These are phyloP conservation scores for Alternaria hordeiaustralica DNA, from an alignment of 2,329 filamentous ascomycete species.

Conservation along the genomic window DNA sequence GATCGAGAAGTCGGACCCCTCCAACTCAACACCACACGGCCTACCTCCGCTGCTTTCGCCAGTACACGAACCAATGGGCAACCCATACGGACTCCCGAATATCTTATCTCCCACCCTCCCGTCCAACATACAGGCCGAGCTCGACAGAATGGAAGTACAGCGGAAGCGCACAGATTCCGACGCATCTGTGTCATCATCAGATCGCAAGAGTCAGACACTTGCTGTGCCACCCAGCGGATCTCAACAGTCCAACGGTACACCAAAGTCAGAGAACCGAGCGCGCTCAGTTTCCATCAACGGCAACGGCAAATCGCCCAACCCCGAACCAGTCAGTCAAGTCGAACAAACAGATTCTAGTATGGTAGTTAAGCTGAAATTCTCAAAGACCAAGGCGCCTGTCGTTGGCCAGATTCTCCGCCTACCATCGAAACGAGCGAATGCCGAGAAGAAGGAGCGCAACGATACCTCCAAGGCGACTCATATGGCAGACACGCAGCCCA, in stretches of 20 bases:
- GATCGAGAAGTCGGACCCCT: slow-evolving; percentile 34
- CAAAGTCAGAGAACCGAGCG: slow-evolving; percentile 31
- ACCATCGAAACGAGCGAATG: slow-evolving; percentile 31
- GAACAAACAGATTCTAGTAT: slow-evolving; percentile 33
- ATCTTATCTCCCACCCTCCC: slow-evolving; percentile 66
- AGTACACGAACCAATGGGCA: slow-evolving; percentile 51
- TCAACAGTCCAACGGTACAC: slow-evolving; percentile 26
- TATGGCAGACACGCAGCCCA: slow-evolving; percentile 23
- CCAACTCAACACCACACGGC: slow-evolving; percentile 46
- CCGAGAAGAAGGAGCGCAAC: slow-evolving; percentile 38
- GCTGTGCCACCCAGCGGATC: slow-evolving; percentile 25
- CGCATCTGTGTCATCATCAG: slow-evolving; percentile 44
- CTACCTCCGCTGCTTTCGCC: slow-evolving; percentile 48
- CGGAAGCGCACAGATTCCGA: slow-evolving; percentile 45
- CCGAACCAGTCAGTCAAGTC: slow-evolving; percentile 13
- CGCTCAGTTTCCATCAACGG: slow-evolving; percentile 36
- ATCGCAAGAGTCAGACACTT: slow-evolving; percentile 36
- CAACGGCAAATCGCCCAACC: slow-evolving; percentile 36
- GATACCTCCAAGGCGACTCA: slow-evolving; percentile 24
- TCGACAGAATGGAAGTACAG: slow-evolving; percentile 53
- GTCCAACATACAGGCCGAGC: slow-evolving; percentile 60
- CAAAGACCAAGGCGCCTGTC: slow-evolving; percentile 56
- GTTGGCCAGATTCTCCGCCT: slow-evolving; percentile 50
- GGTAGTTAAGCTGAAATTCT: slow-evolving; percentile 60
- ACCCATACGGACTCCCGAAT: slow-evolving; percentile 54